A percentile compares a stretch with the other conserved stretches of the same genome.
Evolutionary conservation across 495 filamentous ascomycete species (phyloP).

Genomic region (Parathielavia appendiculata): DNA sequence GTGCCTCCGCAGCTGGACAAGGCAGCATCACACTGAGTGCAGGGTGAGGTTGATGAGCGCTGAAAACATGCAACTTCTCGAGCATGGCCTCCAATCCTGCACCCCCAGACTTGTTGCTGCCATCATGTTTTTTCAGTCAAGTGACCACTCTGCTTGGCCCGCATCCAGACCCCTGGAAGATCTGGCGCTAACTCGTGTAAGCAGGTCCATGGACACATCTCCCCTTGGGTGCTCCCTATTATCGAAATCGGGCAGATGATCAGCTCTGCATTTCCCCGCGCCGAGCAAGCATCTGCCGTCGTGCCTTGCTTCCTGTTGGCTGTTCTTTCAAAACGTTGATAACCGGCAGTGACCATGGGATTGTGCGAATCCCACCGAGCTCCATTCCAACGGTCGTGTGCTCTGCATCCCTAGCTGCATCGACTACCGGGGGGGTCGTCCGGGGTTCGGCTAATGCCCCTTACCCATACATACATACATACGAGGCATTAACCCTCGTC

Average conservation of each 20-base stretch:
- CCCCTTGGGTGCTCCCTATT: not conserved
- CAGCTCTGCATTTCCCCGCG: constrained; percentile 3
- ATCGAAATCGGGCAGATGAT: constrained; percentile 11
- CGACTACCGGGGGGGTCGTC: not conserved
- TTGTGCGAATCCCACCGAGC: not conserved
- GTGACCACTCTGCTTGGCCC: constrained; percentile 1
- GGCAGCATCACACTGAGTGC: no score
- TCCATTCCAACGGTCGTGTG: constrained; percentile 14
- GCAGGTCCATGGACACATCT: not conserved
- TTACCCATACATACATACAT: not conserved
- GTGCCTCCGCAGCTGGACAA: no score
- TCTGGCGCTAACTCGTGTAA: constrained; percentile 1
- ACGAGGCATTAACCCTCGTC: not conserved
- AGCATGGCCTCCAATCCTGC: not conserved
- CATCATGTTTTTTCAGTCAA: not conserved
- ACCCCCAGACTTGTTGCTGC: not conserved
- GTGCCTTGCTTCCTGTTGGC: constrained; percentile 2
- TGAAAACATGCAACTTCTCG: no score
- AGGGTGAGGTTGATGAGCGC: no score
- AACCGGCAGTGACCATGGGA: not conserved
- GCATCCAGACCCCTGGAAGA: constrained; percentile 8
- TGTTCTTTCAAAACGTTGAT: not conserved
- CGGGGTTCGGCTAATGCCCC: not conserved
- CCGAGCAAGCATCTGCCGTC: constrained; percentile 1
- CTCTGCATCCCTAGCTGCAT: constrained; percentile 14